These are phyloP conservation scores for Rhodotorula sp. DNA, from an alignment of 1,284 basidiomycete genomes.

Conservation along the genomic window DNA sequence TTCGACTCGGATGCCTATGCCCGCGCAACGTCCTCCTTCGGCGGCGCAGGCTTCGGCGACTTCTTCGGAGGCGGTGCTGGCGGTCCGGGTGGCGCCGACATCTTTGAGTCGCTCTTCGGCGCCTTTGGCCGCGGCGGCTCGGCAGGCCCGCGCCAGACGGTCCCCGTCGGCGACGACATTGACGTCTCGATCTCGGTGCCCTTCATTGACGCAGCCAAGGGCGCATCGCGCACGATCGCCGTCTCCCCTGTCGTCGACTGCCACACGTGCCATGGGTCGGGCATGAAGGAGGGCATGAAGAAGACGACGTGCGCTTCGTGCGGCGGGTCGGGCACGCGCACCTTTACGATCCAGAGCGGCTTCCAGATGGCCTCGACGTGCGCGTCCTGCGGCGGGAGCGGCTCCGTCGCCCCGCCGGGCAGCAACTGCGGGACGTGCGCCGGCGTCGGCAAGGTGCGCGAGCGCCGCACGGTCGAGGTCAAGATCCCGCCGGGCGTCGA, in stretches of 20 bases:
- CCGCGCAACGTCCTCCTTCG: conserved; percentile 54
- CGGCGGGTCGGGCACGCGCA: conserved; percentile 81
- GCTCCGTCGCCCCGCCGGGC: conserved; percentile 74
- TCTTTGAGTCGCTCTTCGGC: conserved; percentile 86
- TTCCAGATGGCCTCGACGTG: conserved; percentile 98
- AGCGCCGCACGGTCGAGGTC: conserved; percentile 75
- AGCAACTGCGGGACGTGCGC: conserved; percentile 78
- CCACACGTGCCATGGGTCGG: conserved; percentile 77
- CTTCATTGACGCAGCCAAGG: conserved; percentile 94
- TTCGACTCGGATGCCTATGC: conserved; percentile 85
- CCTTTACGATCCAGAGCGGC: conserved; percentile 88
- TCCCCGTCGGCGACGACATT: conserved; percentile 75
- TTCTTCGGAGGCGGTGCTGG: conserved; percentile 64
- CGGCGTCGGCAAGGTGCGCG: conserved; percentile 84
- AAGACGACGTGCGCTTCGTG: conserved; percentile 78
- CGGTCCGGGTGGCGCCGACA: conserved; percentile 58
- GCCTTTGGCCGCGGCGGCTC: conserved; percentile 51
- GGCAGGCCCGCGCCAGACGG: conserved; percentile 32
- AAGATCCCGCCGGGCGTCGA: conserved; percentile 90
- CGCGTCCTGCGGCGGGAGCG: conserved; percentile 77
- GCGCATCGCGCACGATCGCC: conserved; percentile 73
- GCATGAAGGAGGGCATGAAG: conserved; percentile 84
- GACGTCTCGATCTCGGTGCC: conserved; percentile 74
- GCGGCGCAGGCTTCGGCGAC: conserved; percentile 68
- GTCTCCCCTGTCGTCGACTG: conserved; percentile 84